Conservation (phyloP, 2,329 filamentous ascomycete genomes). For the Trichoderma brevicompactum region DNA sequence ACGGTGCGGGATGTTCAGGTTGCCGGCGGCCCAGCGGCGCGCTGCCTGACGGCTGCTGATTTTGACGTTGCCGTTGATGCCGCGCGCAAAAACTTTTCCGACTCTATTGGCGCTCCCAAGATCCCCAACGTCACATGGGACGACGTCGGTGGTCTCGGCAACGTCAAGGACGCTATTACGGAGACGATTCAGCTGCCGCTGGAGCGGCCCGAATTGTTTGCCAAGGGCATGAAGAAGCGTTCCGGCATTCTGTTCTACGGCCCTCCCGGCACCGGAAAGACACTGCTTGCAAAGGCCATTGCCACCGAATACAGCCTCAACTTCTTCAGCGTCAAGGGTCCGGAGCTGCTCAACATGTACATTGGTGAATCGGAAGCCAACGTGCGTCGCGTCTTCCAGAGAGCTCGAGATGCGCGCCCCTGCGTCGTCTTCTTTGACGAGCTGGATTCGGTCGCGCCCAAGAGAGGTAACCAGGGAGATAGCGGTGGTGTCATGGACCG, state of each 20-base stretch:
- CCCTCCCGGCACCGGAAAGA: slow-evolving; percentile 89
- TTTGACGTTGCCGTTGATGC: slow-evolving; percentile 94
- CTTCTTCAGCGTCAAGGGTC: slow-evolving; percentile 92
- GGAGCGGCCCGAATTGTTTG: slow-evolving; percentile 89
- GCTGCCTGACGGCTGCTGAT: slow-evolving; percentile 78
- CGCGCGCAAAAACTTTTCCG: slow-evolving; percentile 95
- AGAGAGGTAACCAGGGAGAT: slow-evolving; percentile 95
- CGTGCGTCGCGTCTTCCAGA: slow-evolving; percentile 85
- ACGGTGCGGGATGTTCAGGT: slow-evolving; percentile 84
- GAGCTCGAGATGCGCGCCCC: slow-evolving; percentile 81
- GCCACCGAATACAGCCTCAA: slow-evolving; percentile 93
- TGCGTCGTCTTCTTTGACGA: slow-evolving; percentile 96
- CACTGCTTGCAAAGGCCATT: slow-evolving; percentile 88
- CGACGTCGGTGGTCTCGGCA: slow-evolving; percentile 88
- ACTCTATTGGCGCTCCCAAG: slow-evolving; percentile 95
- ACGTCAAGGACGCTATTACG: slow-evolving; percentile 95
- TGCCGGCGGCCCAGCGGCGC: slow-evolving; percentile 78
- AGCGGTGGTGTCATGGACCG: slow-evolving; percentile 98
- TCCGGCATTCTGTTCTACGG: slow-evolving; percentile 93
- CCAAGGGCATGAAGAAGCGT: slow-evolving; percentile 97
- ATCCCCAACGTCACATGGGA: slow-evolving; percentile 97
- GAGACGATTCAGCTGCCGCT: slow-evolving; percentile 95
- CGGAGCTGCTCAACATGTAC: slow-evolving; percentile 93
- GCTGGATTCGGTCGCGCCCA: slow-evolving; percentile 90
- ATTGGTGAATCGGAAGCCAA: slow-evolving; percentile 94